Percentiles rank a stretch among this genome's conserved stretches.
These are phyloP conservation scores for Apiospora saccharicola DNA, from an alignment of 2,329 filamentous ascomycete species.

Conservation along the genomic window DNA sequence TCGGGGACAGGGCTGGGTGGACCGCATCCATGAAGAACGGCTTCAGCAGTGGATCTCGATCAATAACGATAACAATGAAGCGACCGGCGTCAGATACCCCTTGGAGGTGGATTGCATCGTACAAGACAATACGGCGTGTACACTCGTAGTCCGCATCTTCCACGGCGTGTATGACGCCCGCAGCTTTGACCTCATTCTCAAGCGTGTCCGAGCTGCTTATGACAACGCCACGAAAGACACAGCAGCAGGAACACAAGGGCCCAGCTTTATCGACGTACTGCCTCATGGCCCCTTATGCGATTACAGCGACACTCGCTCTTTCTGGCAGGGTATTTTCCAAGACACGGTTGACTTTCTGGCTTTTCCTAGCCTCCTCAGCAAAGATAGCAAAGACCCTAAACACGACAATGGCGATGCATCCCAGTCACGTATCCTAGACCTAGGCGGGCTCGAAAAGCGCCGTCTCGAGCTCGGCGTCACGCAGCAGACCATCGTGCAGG, in stretches of 20 bases:
- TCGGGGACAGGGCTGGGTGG: slow-evolving; percentile 38
- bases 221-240: slow-evolving; percentile 28
- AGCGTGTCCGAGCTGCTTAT: slow-evolving; percentile 64
- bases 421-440: slow-evolving; percentile 41
- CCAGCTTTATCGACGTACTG: slow-evolving; percentile 71
- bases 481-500: slow-evolving; percentile 80
- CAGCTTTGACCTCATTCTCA: slow-evolving; percentile 74
- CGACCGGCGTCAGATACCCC: slow-evolving; percentile 54
- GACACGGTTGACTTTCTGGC: slow-evolving; percentile 42
- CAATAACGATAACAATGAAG: slow-evolving; percentile 48
- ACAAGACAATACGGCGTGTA: slow-evolving; percentile 32
- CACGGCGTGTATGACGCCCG: slow-evolving; percentile 88
- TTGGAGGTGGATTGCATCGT: slow-evolving; percentile 59
- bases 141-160: slow-evolving; percentile 75
- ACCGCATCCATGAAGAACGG: slow-evolving; percentile 42
- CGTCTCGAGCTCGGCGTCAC: slow-evolving; percentile 73
- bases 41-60: slow-evolving; percentile 60
- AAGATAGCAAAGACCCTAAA: slow-evolving; percentile 24
- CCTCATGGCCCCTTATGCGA: slow-evolving; percentile 71
- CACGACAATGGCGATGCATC: slow-evolving; percentile 31
- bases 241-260: slow-evolving; percentile 43
- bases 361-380: slow-evolving; percentile 32
- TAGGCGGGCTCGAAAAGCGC: slow-evolving; percentile 56
- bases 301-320: slow-evolving; percentile 53
- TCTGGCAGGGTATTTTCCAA: slow-evolving; percentile 71